Percentiles rank a stretch among this genome's conserved stretches.
phyloP scores from a whole-genome alignment of 805 yeast genomes.

The Barnettozyma vustinii region DNA sequence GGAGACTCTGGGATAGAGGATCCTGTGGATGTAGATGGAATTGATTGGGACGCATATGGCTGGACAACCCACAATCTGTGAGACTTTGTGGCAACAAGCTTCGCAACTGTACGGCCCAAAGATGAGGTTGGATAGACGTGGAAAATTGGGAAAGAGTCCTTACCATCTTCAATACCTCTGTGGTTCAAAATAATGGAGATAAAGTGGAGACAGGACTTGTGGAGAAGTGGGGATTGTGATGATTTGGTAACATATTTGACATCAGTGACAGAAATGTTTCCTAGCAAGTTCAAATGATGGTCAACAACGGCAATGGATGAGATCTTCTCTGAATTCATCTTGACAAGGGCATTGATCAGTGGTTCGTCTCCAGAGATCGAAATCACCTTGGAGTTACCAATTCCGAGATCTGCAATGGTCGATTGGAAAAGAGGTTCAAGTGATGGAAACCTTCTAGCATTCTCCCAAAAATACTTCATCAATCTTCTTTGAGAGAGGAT shows the following conservation, averaged over 20 bases:
- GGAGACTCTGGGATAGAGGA: conserved; percentile 21
- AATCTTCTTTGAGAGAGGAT: conserved; percentile 87
- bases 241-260: conserved; percentile 83
- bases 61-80: conserved; percentile 87
- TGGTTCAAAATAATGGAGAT: conserved; percentile 79
- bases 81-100: conserved; percentile 89
- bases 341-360: conserved; percentile 77
- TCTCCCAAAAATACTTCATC: conserved; percentile 84
- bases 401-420: conserved; percentile 63
- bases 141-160: conserved; percentile 95
- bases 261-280: conserved; percentile 92
- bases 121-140: conserved; percentile 80
- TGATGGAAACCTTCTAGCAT: conserved; percentile 78
- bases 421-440: conserved; percentile 71
- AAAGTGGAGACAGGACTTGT: conserved; percentile 81
- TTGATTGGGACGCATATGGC: conserved; percentile 33
- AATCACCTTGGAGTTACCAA: conserved; percentile 71
- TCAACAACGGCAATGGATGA: conserved; percentile 93
- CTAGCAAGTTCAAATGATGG: conserved; percentile 64
- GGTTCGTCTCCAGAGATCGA: conserved; percentile 84
- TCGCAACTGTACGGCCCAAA: conserved; percentile 85
- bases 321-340: conserved; percentile 79
- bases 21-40: conserved; percentile 19
- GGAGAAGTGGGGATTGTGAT: conserved; percentile 77
- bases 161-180: conserved; percentile 90